These are phyloP conservation scores for Lasiosphaeria hispida DNA, from an alignment of 495 filamentous ascomycete genomes.

Conservation along the genomic window DNA sequence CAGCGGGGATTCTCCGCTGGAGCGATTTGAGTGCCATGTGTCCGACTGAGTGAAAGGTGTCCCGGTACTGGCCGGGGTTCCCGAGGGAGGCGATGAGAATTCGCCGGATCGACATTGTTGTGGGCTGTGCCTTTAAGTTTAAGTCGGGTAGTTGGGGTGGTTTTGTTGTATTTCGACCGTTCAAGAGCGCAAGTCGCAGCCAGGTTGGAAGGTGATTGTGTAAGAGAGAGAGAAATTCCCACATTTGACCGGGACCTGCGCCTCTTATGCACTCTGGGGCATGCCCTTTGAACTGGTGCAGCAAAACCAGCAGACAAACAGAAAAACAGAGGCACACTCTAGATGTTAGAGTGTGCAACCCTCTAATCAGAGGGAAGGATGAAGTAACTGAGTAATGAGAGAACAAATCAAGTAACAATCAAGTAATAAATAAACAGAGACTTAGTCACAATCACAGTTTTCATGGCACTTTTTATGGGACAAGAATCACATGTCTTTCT, in stretches of 20 bases:
- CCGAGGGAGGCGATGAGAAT: conserved; percentile 51
- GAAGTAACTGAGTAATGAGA: no score
- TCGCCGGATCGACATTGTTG: conserved; percentile 30
- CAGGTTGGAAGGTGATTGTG: neutral
- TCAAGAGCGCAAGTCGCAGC: conserved; percentile 16
- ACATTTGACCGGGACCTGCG: conserved; percentile 9
- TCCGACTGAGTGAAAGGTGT: conserved; percentile 79
- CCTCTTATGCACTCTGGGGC: neutral
- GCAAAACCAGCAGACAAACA: no score
- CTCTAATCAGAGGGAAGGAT: no score
- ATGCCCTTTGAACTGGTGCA: no score
- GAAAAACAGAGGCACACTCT: no score
- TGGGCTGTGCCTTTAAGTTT: neutral
- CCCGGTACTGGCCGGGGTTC: conserved; percentile 53
- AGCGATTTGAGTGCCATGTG: conserved; percentile 65
- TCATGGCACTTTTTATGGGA: no score
- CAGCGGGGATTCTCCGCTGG: conserved; percentile 39
- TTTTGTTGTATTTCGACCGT: neutral
- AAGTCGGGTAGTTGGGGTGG: neutral
- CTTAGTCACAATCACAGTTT: no score
- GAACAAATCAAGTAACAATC: no score
- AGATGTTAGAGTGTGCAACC: no score
- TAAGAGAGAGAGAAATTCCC: conserved; percentile 10
- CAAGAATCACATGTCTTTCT: no score
- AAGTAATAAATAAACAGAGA: no score